These are phyloP conservation scores for Erythrophleum fordii DNA, from an alignment of 306 rosid genomes.

Conservation along the genomic window DNA sequence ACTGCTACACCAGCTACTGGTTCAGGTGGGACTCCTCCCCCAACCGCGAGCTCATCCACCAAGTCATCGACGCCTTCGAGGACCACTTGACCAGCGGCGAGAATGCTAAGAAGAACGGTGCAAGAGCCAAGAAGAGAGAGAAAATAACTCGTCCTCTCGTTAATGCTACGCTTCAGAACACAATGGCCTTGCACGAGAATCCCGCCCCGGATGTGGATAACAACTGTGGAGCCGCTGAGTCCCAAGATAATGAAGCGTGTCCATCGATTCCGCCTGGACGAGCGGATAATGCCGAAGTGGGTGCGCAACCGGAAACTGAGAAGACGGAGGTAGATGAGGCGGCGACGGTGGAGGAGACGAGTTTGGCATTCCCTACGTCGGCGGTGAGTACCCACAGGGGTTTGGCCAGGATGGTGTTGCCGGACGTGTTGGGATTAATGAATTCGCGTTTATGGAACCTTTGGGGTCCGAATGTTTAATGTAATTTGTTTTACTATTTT, in stretches of 20 bases:
- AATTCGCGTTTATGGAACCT: slow-evolving; percentile 78
- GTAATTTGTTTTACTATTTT: not conserved
- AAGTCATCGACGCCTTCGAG: slow-evolving; percentile 71
- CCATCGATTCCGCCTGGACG: not conserved
- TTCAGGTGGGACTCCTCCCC: slow-evolving; percentile 67
- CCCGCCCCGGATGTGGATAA: slow-evolving; percentile 8
- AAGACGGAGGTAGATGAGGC: not conserved
- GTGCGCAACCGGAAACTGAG: not conserved
- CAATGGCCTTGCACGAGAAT: not conserved
- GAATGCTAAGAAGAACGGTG: slow-evolving; percentile 41
- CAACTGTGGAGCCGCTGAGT: not conserved
- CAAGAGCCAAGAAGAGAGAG: slow-evolving; percentile 46
- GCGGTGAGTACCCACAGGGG: slow-evolving; percentile 58
- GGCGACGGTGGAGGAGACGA: not conserved
- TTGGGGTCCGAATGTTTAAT: slow-evolving; percentile 73
- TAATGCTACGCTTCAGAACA: not conserved
- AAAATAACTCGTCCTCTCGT: slow-evolving; percentile 33
- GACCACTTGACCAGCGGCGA: slow-evolving; percentile 57
- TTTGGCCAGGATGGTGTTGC: slow-evolving; percentile 70
- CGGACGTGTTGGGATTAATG: slow-evolving; percentile 74
- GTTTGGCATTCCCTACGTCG: slow-evolving; percentile 20
- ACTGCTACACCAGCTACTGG: slow-evolving; percentile 71
- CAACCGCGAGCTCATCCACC: slow-evolving; percentile 64
- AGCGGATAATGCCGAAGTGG: not conserved
- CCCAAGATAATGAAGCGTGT: slow-evolving; percentile 13